phyloP scores from a whole-genome alignment of 1,284 basidiomycete species.

The Kalmanozyma brasiliensis region DNA sequence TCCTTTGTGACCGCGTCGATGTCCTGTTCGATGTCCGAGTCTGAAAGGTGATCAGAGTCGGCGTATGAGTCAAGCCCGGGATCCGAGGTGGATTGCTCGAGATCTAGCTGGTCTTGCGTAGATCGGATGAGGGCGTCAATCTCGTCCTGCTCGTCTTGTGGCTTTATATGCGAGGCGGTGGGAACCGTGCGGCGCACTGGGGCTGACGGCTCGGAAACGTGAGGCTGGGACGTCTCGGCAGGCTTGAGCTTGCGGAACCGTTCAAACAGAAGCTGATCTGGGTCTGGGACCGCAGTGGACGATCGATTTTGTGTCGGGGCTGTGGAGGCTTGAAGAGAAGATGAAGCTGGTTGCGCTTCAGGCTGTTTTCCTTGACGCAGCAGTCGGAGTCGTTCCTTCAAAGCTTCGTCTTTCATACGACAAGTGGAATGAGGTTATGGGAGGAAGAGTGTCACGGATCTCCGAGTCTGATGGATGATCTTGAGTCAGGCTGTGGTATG shows the following conservation, averaged over 20 bases:
- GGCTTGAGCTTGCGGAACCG: slow-evolving; percentile 29
- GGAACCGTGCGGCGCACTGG: background rate
- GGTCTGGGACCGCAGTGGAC: background rate
- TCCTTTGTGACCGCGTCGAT: slow-evolving; percentile 25
- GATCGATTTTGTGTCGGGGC: background rate
- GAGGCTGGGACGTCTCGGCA: background rate
- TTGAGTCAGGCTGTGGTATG: background rate
- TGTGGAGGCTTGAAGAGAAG: background rate
- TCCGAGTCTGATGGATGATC: background rate
- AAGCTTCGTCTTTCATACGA: slow-evolving; percentile 29
- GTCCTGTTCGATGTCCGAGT: slow-evolving; percentile 22
- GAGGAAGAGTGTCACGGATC: background rate
- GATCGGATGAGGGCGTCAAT: slow-evolving; percentile 38
- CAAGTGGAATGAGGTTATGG: background rate
- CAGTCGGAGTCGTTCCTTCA: slow-evolving; percentile 35
- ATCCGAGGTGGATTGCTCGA: slow-evolving; percentile 14
- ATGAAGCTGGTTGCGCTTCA: background rate
- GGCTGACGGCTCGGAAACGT: background rate
- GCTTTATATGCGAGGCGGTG: background rate
- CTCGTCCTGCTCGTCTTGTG: slow-evolving; percentile 36
- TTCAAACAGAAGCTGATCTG: slow-evolving; percentile 23
- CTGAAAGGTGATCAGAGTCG: slow-evolving; percentile 22
- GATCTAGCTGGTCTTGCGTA: slow-evolving; percentile 28
- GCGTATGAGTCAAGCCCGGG: slow-evolving; percentile 6
- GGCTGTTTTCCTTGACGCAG: slow-evolving; percentile 27